Percentiles rank a stretch among this genome's conserved stretches.
These are phyloP conservation scores for Metarhizium sp. DNA, from an alignment of 2,329 filamentous ascomycete genomes.

Conservation along the genomic window DNA sequence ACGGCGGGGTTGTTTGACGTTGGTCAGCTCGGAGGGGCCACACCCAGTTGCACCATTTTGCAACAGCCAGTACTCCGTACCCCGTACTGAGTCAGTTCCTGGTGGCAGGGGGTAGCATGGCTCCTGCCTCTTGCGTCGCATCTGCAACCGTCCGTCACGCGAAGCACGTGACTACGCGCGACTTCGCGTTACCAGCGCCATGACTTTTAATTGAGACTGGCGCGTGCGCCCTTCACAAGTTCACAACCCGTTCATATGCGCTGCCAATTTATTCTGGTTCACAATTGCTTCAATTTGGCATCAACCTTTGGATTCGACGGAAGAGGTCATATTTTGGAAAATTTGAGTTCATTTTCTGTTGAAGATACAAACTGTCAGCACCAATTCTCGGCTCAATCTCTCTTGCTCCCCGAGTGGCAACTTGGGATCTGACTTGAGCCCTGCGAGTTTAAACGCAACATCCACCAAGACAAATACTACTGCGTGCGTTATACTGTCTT, in stretches of 20 bases:
- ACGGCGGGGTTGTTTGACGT: not conserved
- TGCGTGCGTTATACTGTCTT: not conserved
- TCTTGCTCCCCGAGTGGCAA: not conserved
- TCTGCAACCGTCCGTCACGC: slow-evolving; percentile 9
- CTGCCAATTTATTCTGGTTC: not conserved
- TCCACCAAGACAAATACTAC: not conserved
- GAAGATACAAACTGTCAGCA: not conserved
- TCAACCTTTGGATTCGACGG: not conserved
- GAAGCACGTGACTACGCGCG: slow-evolving; percentile 23
- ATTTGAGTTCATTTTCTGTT: not conserved
- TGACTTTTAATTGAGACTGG: slow-evolving; percentile 9
- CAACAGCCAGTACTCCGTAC: not conserved
- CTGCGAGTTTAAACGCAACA: not conserved
- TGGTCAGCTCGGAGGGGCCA: not conserved
- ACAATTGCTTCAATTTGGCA: not conserved
- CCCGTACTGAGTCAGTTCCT: slow-evolving; percentile 2
- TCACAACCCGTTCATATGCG: not conserved
- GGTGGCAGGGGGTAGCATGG: not conserved
- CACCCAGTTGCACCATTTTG: not conserved
- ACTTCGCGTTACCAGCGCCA: slow-evolving; percentile 24
- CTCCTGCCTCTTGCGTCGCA: not conserved
- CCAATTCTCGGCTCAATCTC: not conserved
- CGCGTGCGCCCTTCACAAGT: slow-evolving; percentile 5
- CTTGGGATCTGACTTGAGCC: not conserved
- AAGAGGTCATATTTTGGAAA: not conserved